Base-by-base conservation (phyloP, 2,329 filamentous ascomycete genomes). In the Ilyonectria robusta region DNA sequence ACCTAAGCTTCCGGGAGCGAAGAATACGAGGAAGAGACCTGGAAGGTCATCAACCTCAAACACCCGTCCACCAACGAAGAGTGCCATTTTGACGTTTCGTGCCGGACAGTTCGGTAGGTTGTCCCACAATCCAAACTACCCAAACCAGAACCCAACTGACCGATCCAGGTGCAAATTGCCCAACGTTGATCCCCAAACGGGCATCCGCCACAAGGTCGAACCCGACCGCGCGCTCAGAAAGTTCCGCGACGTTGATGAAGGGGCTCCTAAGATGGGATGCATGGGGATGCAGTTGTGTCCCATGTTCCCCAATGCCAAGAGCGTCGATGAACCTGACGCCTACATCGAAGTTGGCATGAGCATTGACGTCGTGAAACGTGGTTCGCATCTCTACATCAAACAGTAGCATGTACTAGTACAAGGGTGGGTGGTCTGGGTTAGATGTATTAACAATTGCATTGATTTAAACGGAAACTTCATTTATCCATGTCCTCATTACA, bases 11-110 rank as follows among this genome's bases (percentile, higher is more conserved):
- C 89, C 5, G 91, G 91, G 4, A 84, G 86, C 0, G 82, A 86
- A 1, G 84, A 90, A 5, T 94, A 92, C 73, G 87, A 89, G 19
- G 92, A 95, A 78, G 92, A 94, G 59, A 83, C 82, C 9, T 94
- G 92, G 92, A 90, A 88, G 68, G 83, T 81, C 31, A 84, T 93
- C 42, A 81, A 82, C 23, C 85, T 92, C 71, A 85, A 86, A 63
- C 76, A 78, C 47, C 76, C 78, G 13, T 73, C 53, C 29, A 65
- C 71, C 54, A 68, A 70, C 8, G 40, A 71, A 21, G 51, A 58
- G 10, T 75, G 70, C 62, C 61, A 76, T 7, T 89, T 90, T 68
- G 84, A 88, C 67, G 84, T 90, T 19, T 87, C 89, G 0, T 91
- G 90, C 73, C 87, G 91, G 33, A 93, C 91, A 1, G 88, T 90